Evolutionary conservation across 78 protist species (phyloP), one percentile per base, ranked within the genome.

Genomic region (Dictyostelium brefeldianum): DNA sequence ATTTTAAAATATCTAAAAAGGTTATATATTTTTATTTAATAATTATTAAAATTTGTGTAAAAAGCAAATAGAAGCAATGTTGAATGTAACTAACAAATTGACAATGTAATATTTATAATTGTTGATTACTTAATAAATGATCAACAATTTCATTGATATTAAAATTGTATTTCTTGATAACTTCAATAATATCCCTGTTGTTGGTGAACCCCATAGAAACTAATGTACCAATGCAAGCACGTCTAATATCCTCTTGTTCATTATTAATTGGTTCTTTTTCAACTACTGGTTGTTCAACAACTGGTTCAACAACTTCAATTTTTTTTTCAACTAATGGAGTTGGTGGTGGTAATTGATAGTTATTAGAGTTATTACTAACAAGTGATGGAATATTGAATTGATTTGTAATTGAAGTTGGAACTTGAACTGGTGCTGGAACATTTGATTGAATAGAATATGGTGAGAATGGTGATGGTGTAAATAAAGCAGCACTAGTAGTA

Each of bases 191-290:
- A 47, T 74, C 43, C 48, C 78, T 83, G 8, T 14, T 27, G n/a
- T 46, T 48, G 5, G 84, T 75, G 53, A 87, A 87, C 5, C 92
- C 92, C 92, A 87, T 87, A 9, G 92, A 54, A 31, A 87, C 83
- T 3, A 87, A 62, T 12, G 83, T n/a, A 3, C 83, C 27, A 62
- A 87, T 77, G 77, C 92, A 87, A 47, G 29, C 22, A 47, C 83
- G 74, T 77, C 48, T 87, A 20, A 31, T 64, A 25, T 87, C 92
- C 12, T 87, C 93, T 18, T 48, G 31, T 78, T 51, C 65, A 36
- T n/a, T 27, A 27, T 22, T n/a, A 1, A 75, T 25, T 75, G 81
- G 43, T 75, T 48, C 14, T 50, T 46, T 27, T 22, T 36, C 53
- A 47, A 78, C 65, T 11, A 50, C 31, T 74, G 92, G 92, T 27